phyloP scores from a whole-genome alignment of 352 stramenopile genomes.

The Aphanomyces astaci region DNA sequence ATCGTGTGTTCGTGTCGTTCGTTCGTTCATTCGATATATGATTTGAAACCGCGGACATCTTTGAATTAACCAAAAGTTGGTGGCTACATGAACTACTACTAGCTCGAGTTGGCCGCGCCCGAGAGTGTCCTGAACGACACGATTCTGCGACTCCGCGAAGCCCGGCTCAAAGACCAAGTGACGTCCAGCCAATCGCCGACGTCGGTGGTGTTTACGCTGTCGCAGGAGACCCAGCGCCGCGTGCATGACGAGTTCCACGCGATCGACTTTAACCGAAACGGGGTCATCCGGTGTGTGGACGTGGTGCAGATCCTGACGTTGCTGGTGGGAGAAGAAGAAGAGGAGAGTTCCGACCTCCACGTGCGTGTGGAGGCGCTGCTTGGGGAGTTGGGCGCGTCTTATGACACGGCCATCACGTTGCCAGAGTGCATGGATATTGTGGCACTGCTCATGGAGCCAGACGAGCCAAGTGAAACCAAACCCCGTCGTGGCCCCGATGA shows the following conservation, averaged over 20 bases:
- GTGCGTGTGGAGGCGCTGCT: conserved; percentile 46
- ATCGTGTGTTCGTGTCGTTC: too few relatives aligned
- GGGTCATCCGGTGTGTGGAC: conserved; percentile 45
- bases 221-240: conserved; percentile 34
- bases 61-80: background rate
- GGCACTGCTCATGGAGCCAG: conserved; percentile 58
- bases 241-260: conserved; percentile 40
- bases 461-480: conserved; percentile 28
- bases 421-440: conserved; percentile 83
- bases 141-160: conserved; percentile 49
- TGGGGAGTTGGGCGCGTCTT: conserved; percentile 58
- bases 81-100: too few relatives aligned
- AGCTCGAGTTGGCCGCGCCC: conserved; percentile 62
- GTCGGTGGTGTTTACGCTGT: conserved; percentile 5
- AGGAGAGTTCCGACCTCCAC: conserved; percentile 36
- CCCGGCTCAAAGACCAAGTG: conserved; percentile 17
- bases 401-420: conserved; percentile 66
- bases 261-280: conserved; percentile 26
- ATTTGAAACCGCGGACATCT: too few relatives aligned
- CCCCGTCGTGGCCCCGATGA: background rate
- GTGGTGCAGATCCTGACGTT: conserved; percentile 42
- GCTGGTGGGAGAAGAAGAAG: conserved; percentile 36
- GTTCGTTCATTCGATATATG: too few relatives aligned
- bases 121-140: conserved; percentile 69
- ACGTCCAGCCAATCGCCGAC: background rate